These are phyloP conservation scores for Hypomontagnella submonticulosa DNA, from an alignment of 495 filamentous ascomycete genomes.

Conservation along the genomic window DNA sequence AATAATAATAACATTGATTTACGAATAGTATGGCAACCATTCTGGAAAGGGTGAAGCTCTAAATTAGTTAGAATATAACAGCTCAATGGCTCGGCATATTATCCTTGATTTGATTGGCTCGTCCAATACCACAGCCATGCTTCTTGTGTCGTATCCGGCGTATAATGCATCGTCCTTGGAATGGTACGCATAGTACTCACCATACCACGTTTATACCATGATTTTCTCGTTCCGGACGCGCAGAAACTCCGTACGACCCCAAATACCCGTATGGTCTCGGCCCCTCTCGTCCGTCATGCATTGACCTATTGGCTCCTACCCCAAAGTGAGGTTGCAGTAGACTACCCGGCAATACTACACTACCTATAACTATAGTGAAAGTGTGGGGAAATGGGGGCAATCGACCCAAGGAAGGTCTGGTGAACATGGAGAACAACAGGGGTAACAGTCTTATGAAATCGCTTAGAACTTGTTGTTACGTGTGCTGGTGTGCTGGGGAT, in stretches of 20 bases:
- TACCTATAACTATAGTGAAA: constrained; percentile 22
- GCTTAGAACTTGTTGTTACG: constrained; percentile 14
- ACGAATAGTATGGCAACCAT: too few relatives aligned
- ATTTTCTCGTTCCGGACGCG: not conserved
- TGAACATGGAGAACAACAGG: constrained; percentile 15
- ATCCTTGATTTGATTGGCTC: too few relatives aligned
- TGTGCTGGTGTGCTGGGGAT: constrained; percentile 10
- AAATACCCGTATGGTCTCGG: constrained; percentile 27
- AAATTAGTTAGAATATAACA: too few relatives aligned
- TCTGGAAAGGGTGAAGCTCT: too few relatives aligned
- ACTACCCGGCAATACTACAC: constrained; percentile 36
- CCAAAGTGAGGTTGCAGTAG: constrained; percentile 33
- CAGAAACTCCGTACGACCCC: constrained; percentile 7
- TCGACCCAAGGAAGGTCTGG: constrained; percentile 13
- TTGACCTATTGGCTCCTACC: constrained; percentile 1
- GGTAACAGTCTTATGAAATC: constrained; percentile 7
- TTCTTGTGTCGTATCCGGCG: too few relatives aligned
- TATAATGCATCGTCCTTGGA: too few relatives aligned
- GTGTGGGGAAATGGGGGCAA: constrained; percentile 27
- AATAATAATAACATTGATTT: too few relatives aligned
- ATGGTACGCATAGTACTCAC: too few relatives aligned
- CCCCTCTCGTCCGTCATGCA: constrained; percentile 29
- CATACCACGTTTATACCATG: not conserved
- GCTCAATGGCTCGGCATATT: too few relatives aligned
- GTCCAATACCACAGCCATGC: too few relatives aligned